Base-by-base conservation (phyloP, 495 filamentous ascomycete species). In the Aspergillus haitiensis region DNA sequence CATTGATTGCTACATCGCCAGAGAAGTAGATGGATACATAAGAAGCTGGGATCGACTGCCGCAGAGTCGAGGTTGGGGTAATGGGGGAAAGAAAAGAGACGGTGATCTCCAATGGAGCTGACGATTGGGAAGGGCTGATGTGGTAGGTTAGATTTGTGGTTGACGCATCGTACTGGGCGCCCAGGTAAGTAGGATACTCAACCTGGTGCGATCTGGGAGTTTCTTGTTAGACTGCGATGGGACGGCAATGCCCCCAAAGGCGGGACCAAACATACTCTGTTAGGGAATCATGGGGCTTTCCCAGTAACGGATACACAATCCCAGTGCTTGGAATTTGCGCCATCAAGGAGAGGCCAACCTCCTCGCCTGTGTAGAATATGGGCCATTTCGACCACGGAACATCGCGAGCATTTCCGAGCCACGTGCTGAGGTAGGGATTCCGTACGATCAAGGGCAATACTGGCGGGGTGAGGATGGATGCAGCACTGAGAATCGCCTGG, bases 311-410 rank as follows among this genome's bases (percentile, higher is more conserved):
- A 70, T 92, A 98, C n/a, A 94, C 87, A 7, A 79, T 82, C 48
- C 80, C 81, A 11, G 85, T 78, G 27, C 83, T 81, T 6, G 91
- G 88, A 3, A 96, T 78, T 32, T 87, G 84, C 44, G 90, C 92
- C 69, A 97, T 82, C 59, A 95, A 72, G 0, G 86, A 86, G 60
- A 97, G 88, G 13, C 93, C 93, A 59, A 96, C 71, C 80, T 93
- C 84, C 67, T 88, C 82, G 16, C 93, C 92, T 12, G 90, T 95
- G 80, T 88, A 98, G 70, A 98, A 98, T 61, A 96, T 95, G 32
- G 93, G 93, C 93, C 93, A 98, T 70, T 85, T 84, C 36, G 84
- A 81, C 93, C 93, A 98, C n/a, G 93, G 93, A 16, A 77, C 79
- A 12, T 88, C 85, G 49, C 93, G 84, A 36, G 91, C 91, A 75